phyloP scores from a whole-genome alignment of 2,329 filamentous ascomycete species.

The Alternaria dauci region DNA sequence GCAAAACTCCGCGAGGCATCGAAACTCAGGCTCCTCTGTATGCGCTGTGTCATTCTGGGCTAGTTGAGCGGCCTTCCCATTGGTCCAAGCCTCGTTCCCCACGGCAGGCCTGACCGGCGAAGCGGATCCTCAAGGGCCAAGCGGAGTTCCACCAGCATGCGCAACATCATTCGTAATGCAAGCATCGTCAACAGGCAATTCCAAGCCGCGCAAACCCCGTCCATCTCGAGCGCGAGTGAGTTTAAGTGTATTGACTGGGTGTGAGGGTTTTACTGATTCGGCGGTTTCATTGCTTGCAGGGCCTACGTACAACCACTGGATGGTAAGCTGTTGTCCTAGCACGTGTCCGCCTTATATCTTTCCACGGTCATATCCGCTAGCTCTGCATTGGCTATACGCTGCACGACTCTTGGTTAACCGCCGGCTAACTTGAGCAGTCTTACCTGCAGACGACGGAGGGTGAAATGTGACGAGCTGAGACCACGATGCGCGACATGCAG shows the following conservation, averaged over 20 bases:
- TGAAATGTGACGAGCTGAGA: conserved; percentile 61
- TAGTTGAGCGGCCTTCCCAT: conserved; percentile 7
- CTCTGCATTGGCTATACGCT: neutral
- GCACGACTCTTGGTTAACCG: neutral
- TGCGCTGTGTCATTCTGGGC: conserved; percentile 13
- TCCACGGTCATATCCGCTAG: neutral
- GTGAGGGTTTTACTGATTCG: conserved; percentile 4
- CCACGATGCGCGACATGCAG: conserved; percentile 56
- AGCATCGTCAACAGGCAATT: conserved; percentile 33
- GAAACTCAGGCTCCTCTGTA: neutral
- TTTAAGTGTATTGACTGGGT: neutral
- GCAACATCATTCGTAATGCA: conserved; percentile 37
- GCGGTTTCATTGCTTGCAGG: conserved; percentile 21
- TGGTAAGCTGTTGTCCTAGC: conserved; percentile 44
- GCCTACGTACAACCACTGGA: conserved; percentile 56
- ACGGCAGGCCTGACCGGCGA: conserved; percentile 21
- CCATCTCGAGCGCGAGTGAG: conserved; percentile 52
- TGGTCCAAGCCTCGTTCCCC: conserved; percentile 18
- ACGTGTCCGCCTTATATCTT: neutral
- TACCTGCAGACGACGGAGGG: conserved; percentile 58
- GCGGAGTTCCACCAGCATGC: conserved; percentile 38
- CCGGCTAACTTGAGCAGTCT: conserved; percentile 42
- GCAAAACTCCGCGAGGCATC: neutral
- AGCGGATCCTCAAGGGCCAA: conserved; percentile 32
- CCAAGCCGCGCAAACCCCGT: conserved; percentile 48